These are phyloP conservation scores for Saccharomycopsis olivae DNA, from an alignment of 805 yeast species.

Conservation along the genomic window DNA sequence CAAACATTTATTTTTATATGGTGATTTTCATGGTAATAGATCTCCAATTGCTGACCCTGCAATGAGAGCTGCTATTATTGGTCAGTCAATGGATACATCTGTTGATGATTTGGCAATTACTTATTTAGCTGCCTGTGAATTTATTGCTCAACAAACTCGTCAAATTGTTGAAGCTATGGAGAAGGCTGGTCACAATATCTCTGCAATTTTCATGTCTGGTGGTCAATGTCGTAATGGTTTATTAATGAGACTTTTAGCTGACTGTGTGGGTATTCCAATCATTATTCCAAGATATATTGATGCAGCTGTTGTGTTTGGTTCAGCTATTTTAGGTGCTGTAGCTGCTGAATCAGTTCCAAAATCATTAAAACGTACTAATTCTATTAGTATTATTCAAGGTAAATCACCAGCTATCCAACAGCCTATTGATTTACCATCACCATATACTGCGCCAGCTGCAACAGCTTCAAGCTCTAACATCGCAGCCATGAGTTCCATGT, in stretches of 20 bases:
- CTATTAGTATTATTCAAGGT: slow-evolving; percentile 13
- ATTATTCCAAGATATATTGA: slow-evolving; percentile 91
- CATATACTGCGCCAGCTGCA: slow-evolving; percentile 75
- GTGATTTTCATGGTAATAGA: slow-evolving; percentile 93
- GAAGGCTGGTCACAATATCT: slow-evolving; percentile 64
- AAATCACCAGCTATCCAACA: slow-evolving; percentile 3
- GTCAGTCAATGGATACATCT: slow-evolving; percentile 84
- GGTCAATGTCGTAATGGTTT: slow-evolving; percentile 94
- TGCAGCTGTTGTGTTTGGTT: slow-evolving; percentile 94
- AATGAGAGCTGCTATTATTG: slow-evolving; percentile 88
- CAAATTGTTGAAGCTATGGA: slow-evolving; percentile 87
- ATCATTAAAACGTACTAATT: slow-evolving; percentile 24
- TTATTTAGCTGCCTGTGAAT: slow-evolving; percentile 92
- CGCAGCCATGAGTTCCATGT: slow-evolving; percentile 35
- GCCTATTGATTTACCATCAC: slow-evolving; percentile 36
- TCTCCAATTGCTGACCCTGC: slow-evolving; percentile 94
- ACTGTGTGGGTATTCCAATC: slow-evolving; percentile 85
- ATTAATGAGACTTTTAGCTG: slow-evolving; percentile 82
- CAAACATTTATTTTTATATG: slow-evolving; percentile 81
- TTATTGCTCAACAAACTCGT: slow-evolving; percentile 94
- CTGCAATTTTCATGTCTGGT: slow-evolving; percentile 81
- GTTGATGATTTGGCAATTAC: slow-evolving; percentile 76
- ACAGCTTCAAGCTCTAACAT: slow-evolving; percentile 56
- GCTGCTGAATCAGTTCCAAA: slow-evolving; percentile 62
- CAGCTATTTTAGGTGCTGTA: slow-evolving; percentile 90